Evolutionary conservation across 164 flowering plant species (phyloP), one percentile per base, ranked within the genome.

Genomic region (Echeveria elegans): DNA sequence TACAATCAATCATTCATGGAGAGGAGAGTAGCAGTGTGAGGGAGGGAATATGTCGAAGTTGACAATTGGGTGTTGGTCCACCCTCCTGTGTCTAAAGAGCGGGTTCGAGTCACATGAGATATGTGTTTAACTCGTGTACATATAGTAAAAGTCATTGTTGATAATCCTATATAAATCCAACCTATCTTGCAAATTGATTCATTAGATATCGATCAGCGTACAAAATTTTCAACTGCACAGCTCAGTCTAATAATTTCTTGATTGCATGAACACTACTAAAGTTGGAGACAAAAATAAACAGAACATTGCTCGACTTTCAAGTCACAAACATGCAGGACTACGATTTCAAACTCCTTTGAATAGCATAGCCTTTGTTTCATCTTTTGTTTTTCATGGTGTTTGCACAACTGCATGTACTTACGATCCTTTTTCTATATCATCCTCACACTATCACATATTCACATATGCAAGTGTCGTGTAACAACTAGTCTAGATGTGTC

Each of bases 241-340:
- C 18, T 43, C 47, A 43, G 47, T 43, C 47, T 16, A 43, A 15
- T 43, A 43, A 43, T 43, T 12, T 43, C 47, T 43, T 11, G 16
- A 43, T 18, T 43, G 15, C 47, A 16, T 4, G 3, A 43, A 7
- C 56, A 21, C 56, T 7, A 50, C 5, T 5, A 26, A 26, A 50
- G 56, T 43, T 43, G 47, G 47, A 43, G 47, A 43, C 1, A 15
- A 4, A 38, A 3, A 8, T 14, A 38, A 15, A 48, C 53, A 48
- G 5, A 4, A 18, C 5, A 18, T 48, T 48, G n/a, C n/a, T n/a
- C n/a, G 53, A 48, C 53, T 48, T 48, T 19, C 53, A 48, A 48
- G 53, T 24, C 56, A 50, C 56, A 50, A 50, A 50, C 47, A 43
- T 43, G 47, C 56, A 50, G n/a, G 26, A 21, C 28, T 47, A 47